phyloP scores from a whole-genome alignment of 1,284 basidiomycete species.

The Dichomitus squalens region DNA sequence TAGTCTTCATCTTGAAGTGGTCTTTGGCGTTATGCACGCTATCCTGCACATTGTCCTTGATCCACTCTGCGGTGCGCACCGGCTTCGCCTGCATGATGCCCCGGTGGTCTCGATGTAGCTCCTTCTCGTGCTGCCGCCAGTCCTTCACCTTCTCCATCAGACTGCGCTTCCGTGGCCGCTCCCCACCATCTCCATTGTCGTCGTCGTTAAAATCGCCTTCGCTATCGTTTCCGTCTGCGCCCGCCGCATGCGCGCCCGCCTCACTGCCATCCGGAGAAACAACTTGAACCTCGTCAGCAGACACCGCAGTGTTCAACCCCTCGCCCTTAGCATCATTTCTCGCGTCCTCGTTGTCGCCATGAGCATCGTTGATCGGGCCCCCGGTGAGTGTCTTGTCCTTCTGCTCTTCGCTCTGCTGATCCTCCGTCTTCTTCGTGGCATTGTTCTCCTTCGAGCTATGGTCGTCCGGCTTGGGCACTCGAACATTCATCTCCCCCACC shows the following conservation, averaged over 20 bases:
- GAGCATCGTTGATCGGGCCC: slow-evolving; percentile 13
- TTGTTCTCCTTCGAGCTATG: slow-evolving; percentile 14
- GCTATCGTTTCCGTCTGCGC: slow-evolving; percentile 10
- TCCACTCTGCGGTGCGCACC: slow-evolving; percentile 53
- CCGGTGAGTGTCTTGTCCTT: slow-evolving; percentile 20
- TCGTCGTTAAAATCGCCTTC: slow-evolving; percentile 35
- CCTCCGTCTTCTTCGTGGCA: slow-evolving; percentile 17
- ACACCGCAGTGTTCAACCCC: slow-evolving; percentile 31
- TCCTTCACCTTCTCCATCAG: slow-evolving; percentile 33
- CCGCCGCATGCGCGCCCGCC: not conserved
- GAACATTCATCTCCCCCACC: slow-evolving; percentile 26
- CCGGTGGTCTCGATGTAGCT: slow-evolving; percentile 48
- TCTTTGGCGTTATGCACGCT: slow-evolving; percentile 35
- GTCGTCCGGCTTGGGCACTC: slow-evolving; percentile 7
- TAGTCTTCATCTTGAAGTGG: slow-evolving; percentile 36
- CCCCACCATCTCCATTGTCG: slow-evolving; percentile 34
- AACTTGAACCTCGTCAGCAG: slow-evolving; percentile 45
- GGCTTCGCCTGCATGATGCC: slow-evolving; percentile 54
- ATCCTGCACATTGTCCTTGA: slow-evolving; percentile 44
- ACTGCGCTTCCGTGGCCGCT: slow-evolving; percentile 30
- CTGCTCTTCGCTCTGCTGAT: not conserved
- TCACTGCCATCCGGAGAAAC: slow-evolving; percentile 32
- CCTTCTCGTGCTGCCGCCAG: slow-evolving; percentile 44
- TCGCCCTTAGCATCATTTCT: slow-evolving; percentile 19
- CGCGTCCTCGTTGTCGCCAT: slow-evolving; percentile 13